Evolutionary conservation across 257 asterid species (phyloP).

Genomic region (Plectranthus barbatus): DNA sequence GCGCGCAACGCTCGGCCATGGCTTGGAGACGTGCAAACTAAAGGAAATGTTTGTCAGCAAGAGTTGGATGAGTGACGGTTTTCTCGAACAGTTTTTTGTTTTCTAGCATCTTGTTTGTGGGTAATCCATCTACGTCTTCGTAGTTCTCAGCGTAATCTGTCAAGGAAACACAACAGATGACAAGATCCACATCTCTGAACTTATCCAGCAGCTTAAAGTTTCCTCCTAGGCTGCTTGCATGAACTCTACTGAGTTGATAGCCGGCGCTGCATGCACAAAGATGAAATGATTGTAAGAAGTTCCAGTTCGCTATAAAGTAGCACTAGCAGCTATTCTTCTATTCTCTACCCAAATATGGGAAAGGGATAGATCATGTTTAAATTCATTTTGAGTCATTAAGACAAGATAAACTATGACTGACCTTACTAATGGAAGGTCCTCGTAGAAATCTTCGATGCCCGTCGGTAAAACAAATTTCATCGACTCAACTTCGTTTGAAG

Average conservation of each 20-base stretch:
- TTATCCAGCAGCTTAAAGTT: slow-evolving; percentile 76
- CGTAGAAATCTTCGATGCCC: slow-evolving; percentile 42
- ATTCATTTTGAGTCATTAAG: too few species aligned
- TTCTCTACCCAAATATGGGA: too few species aligned
- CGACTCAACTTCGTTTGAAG: slow-evolving; percentile 68
- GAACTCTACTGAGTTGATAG: slow-evolving; percentile 64
- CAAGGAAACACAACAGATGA: slow-evolving; percentile 56
- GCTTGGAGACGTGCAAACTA: slow-evolving; percentile 32
- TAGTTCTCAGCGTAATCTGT: slow-evolving; percentile 54
- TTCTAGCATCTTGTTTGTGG: slow-evolving; percentile 63
- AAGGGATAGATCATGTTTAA: too few species aligned
- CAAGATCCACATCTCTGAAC: slow-evolving; percentile 73
- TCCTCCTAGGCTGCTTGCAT: slow-evolving; percentile 58
- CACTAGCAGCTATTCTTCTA: too few species aligned
- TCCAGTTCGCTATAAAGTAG: too few species aligned
- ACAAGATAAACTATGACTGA: slow-evolving; percentile 1
- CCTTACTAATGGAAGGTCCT: slow-evolving; percentile 41
- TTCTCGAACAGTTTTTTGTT: slow-evolving; percentile 50
- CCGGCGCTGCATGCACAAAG: slow-evolving; percentile 38
- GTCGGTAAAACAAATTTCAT: slow-evolving; percentile 55
- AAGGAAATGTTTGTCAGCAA: slow-evolving; percentile 45
- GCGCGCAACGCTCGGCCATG: slow-evolving; percentile 33
- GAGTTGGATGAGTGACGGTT: slow-evolving; percentile 43
- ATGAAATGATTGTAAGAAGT: too few species aligned
- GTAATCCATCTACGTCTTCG: slow-evolving; percentile 43